Base-by-base conservation (phyloP, 2,329 filamentous ascomycete genomes). In the Exserohilum turcica region DNA sequence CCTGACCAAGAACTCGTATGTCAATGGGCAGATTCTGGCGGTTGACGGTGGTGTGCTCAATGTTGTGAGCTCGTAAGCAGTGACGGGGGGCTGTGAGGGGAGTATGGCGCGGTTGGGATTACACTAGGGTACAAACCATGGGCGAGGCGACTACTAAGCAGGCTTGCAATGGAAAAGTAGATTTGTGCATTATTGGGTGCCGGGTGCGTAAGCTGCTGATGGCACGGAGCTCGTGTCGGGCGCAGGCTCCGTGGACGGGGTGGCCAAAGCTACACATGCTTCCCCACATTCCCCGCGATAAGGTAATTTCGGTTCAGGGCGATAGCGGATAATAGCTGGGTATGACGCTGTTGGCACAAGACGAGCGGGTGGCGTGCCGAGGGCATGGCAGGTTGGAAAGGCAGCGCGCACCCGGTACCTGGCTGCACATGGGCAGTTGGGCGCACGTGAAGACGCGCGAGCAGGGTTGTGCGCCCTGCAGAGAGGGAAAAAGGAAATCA, bases 21-120 rank as follows among this genome's bases (percentile, higher is more conserved):
- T 82, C 35, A 81, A 82, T 59, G 79, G 79, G 18, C 73, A 80
- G 67, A 78, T 81, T 33, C 55, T 81, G 24, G 75, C 78, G 2
- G 75, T 82, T 4, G 79, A 82, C 67, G 79, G 79, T 5, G 79
- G 79, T 12, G 79, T 81, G 12, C 63, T 82, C 42, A 81, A 81
- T 56, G 76, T 79, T n/a, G 74, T 81, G 55, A 59, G 48, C 36
- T 52, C 38, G 28, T 48, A 24, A 24, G 21, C 21, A 24, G 19
- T 31, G 12, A 16, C 16, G 38, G 42, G 29, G 6, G 15, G 2
- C 5, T 16, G 18, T 37, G 15, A 36, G 0, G 4, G 45, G 36
- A 18, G 7, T 8, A 27, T 16, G 21, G 38, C 36, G 15, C 35
- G 21, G 12, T 16, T 1, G 6, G 16, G 9, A 13, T 50, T 13